These are phyloP conservation scores for Magnolia kwangsiensis DNA, from an alignment of 164 flowering plant genomes.

Conservation along the genomic window DNA sequence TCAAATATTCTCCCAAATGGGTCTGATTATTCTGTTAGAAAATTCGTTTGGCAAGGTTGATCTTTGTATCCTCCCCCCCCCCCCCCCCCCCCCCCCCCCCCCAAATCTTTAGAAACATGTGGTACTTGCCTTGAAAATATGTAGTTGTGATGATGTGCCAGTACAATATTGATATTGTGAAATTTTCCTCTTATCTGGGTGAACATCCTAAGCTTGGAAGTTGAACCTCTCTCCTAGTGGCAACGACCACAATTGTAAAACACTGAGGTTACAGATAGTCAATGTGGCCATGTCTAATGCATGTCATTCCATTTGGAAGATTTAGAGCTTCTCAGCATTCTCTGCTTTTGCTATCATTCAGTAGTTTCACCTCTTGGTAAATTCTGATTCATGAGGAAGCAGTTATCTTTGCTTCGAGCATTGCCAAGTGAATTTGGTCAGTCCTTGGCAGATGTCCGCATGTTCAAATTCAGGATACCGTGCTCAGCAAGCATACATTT, in stretches of 20 bases:
- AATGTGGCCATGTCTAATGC: not conserved
- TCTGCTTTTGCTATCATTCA: not conserved
- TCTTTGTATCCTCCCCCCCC: no score
- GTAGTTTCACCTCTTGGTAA: not conserved
- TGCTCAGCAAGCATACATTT: constrained; percentile 3
- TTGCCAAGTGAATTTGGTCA: constrained; percentile 12
- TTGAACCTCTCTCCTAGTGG: not conserved
- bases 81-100: no score
- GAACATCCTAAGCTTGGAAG: not conserved
- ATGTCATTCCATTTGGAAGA: not conserved
- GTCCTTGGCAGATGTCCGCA: constrained; percentile 5
- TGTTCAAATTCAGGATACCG: constrained; percentile 12
- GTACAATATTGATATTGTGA: not conserved
- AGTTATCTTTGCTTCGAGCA: constrained; percentile 2
- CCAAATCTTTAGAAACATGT: not conserved
- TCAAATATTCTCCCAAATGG: not conserved
- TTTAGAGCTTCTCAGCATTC: not conserved
- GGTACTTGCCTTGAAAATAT: no score
- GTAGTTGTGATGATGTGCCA: not conserved
- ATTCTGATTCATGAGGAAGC: constrained; percentile 2
- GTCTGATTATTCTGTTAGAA: no score
- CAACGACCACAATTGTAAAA: not conserved
- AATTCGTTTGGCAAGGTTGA: no score
- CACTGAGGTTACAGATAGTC: not conserved
- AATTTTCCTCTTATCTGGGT: not conserved